A percentile compares a stretch with the other conserved stretches of the same genome.
Evolutionary conservation across 495 filamentous ascomycete species (phyloP).

Genomic region (Halenospora varia): DNA sequence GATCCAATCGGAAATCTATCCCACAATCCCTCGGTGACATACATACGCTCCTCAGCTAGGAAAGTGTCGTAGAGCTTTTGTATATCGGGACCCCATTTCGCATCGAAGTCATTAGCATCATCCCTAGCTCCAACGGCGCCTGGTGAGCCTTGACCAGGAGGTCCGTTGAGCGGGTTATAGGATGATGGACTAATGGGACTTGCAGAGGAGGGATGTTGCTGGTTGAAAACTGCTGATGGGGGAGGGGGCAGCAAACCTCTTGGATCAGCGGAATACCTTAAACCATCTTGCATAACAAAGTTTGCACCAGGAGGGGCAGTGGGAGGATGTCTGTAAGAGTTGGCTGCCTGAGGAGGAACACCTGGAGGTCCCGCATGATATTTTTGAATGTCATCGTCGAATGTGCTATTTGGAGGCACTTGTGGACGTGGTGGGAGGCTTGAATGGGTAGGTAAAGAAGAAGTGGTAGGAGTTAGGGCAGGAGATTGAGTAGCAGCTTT

Average conservation of each 20-base stretch:
- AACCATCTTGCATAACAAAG: constrained; percentile 44
- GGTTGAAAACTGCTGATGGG: constrained; percentile 48
- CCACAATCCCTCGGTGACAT: constrained; percentile 88
- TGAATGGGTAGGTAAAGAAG: constrained; percentile 35
- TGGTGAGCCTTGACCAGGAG: constrained; percentile 11
- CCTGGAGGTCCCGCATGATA: constrained; percentile 27
- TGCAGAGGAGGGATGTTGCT: constrained; percentile 20
- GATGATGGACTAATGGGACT: constrained; percentile 22
- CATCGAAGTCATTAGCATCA: constrained; percentile 18
- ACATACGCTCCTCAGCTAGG: constrained; percentile 68
- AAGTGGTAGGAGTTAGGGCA: constrained; percentile 33
- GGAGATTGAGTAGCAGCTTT: constrained; percentile 25
- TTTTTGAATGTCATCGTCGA: constrained; percentile 28
- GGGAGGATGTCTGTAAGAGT: constrained; percentile 39
- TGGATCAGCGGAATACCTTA: constrained; percentile 49
- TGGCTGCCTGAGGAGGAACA: constrained; percentile 28
- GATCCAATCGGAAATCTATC: constrained; percentile 85
- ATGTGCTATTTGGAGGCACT: constrained; percentile 40
- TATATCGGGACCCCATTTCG: constrained; percentile 53
- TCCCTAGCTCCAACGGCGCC: constrained; percentile 9
- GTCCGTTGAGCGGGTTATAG: constrained; percentile 16
- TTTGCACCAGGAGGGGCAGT: constrained; percentile 26
- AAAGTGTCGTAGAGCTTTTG: constrained; percentile 82
- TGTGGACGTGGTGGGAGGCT: constrained; percentile 34
- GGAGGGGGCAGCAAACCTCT: constrained; percentile 55